Conservation (phyloP, 441 rosid species). For the Eutrema salsugineum region DNA sequence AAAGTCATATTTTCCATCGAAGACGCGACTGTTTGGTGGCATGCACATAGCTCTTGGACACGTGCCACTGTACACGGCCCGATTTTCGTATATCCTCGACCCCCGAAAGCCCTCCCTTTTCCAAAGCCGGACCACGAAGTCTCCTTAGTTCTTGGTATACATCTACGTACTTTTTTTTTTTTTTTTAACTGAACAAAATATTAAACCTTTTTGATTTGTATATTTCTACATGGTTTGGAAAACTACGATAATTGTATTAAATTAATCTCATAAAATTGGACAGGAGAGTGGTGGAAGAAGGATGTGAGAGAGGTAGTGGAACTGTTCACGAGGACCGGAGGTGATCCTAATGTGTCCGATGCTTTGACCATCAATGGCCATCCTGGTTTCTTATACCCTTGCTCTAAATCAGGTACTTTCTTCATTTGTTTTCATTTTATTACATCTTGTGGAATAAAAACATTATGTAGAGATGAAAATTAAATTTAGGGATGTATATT, state of each 20-base stretch:
- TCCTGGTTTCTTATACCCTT: conserved; percentile 51
- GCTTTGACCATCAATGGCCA: conserved; percentile 52
- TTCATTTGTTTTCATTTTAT: not conserved
- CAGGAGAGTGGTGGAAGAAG: conserved; percentile 59
- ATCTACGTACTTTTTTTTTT: not conserved
- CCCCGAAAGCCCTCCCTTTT: conserved; percentile 39
- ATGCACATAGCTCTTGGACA: conserved; percentile 63
- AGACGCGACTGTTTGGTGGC: conserved; percentile 77
- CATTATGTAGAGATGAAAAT: not conserved
- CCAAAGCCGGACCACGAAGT: conserved; percentile 38
- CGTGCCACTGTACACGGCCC: conserved; percentile 59
- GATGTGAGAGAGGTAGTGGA: conserved; percentile 33
- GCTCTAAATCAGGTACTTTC: conserved; percentile 41
- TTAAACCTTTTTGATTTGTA: not conserved
- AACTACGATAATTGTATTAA: too few species aligned
- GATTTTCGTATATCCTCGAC: conserved; percentile 38
- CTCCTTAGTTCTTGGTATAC: conserved; percentile 5
- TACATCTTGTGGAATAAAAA: not conserved
- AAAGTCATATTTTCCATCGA: conserved; percentile 43
- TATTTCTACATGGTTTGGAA: not conserved
- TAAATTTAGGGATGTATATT: not conserved
- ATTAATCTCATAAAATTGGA: not conserved
- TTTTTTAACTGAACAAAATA: too few species aligned
- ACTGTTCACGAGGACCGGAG: conserved; percentile 25
- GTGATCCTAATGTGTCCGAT: conserved; percentile 37